Base-by-base conservation (phyloP, 169 alveolate genomes). In the Prorocentrum cordatum region DNA sequence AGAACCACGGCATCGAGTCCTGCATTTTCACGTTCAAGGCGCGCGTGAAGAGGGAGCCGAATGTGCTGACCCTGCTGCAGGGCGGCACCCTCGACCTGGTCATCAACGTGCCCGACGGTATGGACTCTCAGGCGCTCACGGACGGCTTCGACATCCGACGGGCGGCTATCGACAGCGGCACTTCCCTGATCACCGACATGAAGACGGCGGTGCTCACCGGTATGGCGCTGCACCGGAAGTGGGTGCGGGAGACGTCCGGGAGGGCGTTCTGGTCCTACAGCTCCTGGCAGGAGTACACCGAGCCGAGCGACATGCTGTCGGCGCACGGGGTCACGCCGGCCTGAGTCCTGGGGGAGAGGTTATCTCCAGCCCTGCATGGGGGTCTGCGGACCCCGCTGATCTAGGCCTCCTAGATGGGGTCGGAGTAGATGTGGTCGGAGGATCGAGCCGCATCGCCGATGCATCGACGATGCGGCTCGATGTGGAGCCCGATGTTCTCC, bases 101-200 rank as follows among this genome's bases (percentile, higher is more conserved):
- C 18, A 90, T 92, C 64, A 91, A 88, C 80, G 91, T 89, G 62
- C 93, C 94, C 0, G 92, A 89, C 47, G 31, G 68, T 26, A 64
- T 64, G 58, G 87, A 83, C 70, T 29, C 64, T 75, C 58, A 79
- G 18, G 89, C 89, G 67, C 36, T 79, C 66, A 79, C 89, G 29
- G 89, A 79, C 20, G 89, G 89, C 29, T 79, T 79, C 89, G 61
- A 59, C 58, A 61, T 79, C 38, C 75, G 89, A 6, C 77, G 89
- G 20, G 72, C 70, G 0, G 77, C 89, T 16, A 62, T 79, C 12
- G 89, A 79, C 50, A 54, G 77, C 3, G 66, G 67, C 24, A 67
- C 47, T 26, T 62, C 89, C 36, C 50, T 79, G 27, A 79, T 79
- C 66, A 62, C 77, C 16, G 89, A 79, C 77, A 79, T 79, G 66